phyloP scores from a whole-genome alignment of 2,329 filamentous ascomycete genomes.

The Cercospora sp. region DNA sequence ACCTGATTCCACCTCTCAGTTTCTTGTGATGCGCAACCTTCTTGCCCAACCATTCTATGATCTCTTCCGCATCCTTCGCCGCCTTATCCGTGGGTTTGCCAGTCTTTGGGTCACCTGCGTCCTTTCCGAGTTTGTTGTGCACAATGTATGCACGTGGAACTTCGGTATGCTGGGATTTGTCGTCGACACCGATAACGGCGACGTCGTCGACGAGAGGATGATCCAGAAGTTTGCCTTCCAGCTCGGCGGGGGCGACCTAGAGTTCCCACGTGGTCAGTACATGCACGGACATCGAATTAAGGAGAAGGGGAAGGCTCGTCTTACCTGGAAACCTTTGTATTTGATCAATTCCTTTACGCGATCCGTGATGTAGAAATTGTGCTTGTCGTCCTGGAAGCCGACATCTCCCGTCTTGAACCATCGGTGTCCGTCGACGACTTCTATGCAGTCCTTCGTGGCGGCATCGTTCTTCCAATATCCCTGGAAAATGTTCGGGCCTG shows the following conservation, averaged over 20 bases:
- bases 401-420: slow-evolving; percentile 93
- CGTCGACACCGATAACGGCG: slow-evolving; percentile 51
- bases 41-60: slow-evolving; percentile 46
- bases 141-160: slow-evolving; percentile 50
- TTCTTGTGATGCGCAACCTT: slow-evolving; percentile 53
- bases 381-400: slow-evolving; percentile 72
- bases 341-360: slow-evolving; percentile 72
- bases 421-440: slow-evolving; percentile 61
- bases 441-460: slow-evolving; percentile 67
- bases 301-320: not conserved
- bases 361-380: slow-evolving; percentile 89
- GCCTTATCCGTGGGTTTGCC: slow-evolving; percentile 25
- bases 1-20: slow-evolving; percentile 49
- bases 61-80: slow-evolving; percentile 43
- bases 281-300: not conserved
- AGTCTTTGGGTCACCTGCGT: slow-evolving; percentile 35
- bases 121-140: slow-evolving; percentile 41
- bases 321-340: slow-evolving; percentile 50
- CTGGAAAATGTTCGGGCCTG: slow-evolving; percentile 76
- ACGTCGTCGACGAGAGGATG: slow-evolving; percentile 48
- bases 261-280: not conserved
- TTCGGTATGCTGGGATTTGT: slow-evolving; percentile 49
- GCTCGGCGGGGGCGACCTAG: slow-evolving; percentile 49
- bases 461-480: slow-evolving; percentile 76
- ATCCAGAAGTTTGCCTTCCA: slow-evolving; percentile 49